Evolutionary conservation across 192 early-diverging fungal genomes (phyloP).

Genomic region (Dispira simplex): DNA sequence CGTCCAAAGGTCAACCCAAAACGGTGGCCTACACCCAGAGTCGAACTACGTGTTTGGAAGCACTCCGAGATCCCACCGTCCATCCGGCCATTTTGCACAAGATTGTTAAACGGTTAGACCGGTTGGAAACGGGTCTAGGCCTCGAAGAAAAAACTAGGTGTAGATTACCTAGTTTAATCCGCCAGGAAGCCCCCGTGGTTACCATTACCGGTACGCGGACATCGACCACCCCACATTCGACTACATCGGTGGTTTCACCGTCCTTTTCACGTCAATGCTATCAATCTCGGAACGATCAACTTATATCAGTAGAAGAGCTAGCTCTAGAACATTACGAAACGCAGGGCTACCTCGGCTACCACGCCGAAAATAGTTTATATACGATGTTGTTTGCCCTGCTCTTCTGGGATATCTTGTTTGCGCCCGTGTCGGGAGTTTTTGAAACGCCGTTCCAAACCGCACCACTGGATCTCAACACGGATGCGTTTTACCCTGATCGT

Average conservation of each 20-base stretch:
- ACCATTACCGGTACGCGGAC: slow-evolving; percentile 1
- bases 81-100: slow-evolving; percentile 20
- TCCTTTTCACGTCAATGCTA: slow-evolving; percentile 16
- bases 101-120: slow-evolving; percentile 21
- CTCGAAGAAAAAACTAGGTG: slow-evolving; percentile 2
- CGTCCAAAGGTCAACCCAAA: slow-evolving; percentile 14
- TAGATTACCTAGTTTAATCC: not conserved
- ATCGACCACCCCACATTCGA: too few species aligned
- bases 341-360: slow-evolving; percentile 42
- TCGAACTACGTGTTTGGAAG: slow-evolving; percentile 31
- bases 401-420: slow-evolving; percentile 57
- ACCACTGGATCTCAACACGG: slow-evolving; percentile 47
- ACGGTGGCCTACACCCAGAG: slow-evolving; percentile 11
- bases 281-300: slow-evolving; percentile 33
- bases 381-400: slow-evolving; percentile 44
- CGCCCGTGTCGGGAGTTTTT: slow-evolving; percentile 41
- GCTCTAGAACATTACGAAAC: slow-evolving; percentile 43
- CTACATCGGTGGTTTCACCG: slow-evolving; percentile 2
- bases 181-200: slow-evolving; percentile 7
- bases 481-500: slow-evolving; percentile 40
- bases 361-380: slow-evolving; percentile 43
- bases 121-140: slow-evolving; percentile 20
- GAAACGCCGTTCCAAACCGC: slow-evolving; percentile 52
- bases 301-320: slow-evolving; percentile 44
- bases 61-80: slow-evolving; percentile 37